These are phyloP conservation scores for Adansonia gregorii DNA, from an alignment of 441 rosid species.

Conservation along the genomic window DNA sequence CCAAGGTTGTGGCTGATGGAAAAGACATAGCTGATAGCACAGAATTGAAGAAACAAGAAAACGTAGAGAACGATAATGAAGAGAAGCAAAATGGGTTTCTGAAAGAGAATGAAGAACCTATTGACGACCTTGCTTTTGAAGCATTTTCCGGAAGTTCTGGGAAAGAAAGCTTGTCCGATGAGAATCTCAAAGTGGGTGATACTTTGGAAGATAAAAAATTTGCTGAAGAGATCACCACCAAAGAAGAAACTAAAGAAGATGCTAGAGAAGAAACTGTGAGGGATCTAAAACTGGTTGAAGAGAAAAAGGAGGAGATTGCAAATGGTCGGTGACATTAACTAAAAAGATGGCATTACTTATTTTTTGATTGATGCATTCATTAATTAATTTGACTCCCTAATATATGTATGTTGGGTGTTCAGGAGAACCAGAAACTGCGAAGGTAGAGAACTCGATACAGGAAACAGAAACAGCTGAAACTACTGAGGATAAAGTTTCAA, in stretches of 20 bases:
- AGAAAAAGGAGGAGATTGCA: constrained; percentile 1
- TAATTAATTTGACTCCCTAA: not conserved
- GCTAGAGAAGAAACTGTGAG: not conserved
- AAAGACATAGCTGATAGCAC: constrained; percentile 8
- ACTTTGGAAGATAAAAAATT: not conserved
- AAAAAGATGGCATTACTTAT: not conserved
- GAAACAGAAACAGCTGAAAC: constrained; percentile 25
- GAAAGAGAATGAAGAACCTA: too few species aligned
- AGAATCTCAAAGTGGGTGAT: not conserved
- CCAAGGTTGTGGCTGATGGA: constrained; percentile 1
- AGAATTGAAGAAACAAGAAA: constrained; percentile 26
- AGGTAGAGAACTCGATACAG: constrained; percentile 30
- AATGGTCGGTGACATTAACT: constrained; percentile 21
- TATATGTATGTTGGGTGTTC: not conserved
- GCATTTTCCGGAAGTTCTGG: not conserved
- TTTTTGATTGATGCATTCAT: not conserved
- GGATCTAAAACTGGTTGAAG: not conserved
- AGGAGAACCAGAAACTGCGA: constrained; percentile 24
- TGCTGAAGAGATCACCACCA: too few species aligned
- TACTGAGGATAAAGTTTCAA: constrained; percentile 28
- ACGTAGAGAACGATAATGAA: not conserved
- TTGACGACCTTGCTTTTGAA: not conserved
- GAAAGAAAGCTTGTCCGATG: not conserved
- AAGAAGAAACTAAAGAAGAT: not conserved
- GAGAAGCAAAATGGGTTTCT: not conserved